A percentile compares a stretch with the other conserved stretches of the same genome.
Conservation (phyloP, 768 basidiomycete species). For the Amanita subjunquillea region DNA sequence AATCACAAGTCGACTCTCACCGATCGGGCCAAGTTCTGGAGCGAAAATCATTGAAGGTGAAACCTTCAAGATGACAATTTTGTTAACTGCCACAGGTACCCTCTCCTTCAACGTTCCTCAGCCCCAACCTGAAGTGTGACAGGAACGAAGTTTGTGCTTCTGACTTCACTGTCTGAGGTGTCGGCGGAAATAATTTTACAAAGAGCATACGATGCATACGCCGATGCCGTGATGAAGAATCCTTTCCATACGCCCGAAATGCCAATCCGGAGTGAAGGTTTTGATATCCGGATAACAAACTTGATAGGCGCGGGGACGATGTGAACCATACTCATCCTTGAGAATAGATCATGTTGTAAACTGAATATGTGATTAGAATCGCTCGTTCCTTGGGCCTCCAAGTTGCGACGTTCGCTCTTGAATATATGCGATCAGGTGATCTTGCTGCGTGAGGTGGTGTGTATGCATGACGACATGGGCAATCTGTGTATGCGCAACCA, state of each 20-base stretch:
- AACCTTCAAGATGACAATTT: constrained; percentile 87
- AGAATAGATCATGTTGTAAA: background rate
- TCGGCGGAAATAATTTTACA: constrained; percentile 63
- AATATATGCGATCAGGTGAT: background rate
- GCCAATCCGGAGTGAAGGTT: constrained; percentile 89
- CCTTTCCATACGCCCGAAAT: constrained; percentile 99
- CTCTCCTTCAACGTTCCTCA: background rate
- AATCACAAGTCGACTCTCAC: constrained; percentile 89
- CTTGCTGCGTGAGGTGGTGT: background rate
- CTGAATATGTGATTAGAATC: background rate
- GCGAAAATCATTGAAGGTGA: constrained; percentile 95
- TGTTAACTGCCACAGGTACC: constrained; percentile 83
- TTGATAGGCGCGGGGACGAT: constrained; percentile 41
- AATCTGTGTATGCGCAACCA: background rate
- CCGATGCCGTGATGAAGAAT: constrained; percentile 97
- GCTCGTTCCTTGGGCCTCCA: background rate
- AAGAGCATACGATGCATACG: constrained; percentile 87
- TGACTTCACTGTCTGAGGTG: constrained; percentile 72
- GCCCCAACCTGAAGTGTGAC: background rate
- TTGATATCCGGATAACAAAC: constrained; percentile 61
- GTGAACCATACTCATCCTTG: constrained; percentile 5
- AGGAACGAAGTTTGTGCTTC: constrained; percentile 95
- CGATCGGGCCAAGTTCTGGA: constrained; percentile 73
- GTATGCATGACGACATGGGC: constrained; percentile 3
- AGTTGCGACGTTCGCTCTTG: background rate